These are phyloP conservation scores for Moesziomyces globuligerus DNA, from an alignment of 1,284 basidiomycete genomes.

Conservation along the genomic window DNA sequence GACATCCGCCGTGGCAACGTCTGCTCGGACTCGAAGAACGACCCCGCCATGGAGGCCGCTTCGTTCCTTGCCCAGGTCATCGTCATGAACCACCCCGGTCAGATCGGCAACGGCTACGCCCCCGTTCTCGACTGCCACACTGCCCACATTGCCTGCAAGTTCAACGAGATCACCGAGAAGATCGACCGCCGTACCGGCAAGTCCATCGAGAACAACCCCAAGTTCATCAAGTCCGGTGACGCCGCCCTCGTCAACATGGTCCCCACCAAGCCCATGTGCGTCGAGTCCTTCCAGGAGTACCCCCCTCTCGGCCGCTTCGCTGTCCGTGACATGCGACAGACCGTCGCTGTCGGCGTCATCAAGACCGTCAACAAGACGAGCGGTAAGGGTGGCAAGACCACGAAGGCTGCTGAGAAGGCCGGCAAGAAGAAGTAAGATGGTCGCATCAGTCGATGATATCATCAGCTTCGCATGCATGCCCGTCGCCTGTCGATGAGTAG, in stretches of 20 bases:
- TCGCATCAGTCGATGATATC: background rate
- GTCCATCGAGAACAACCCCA: slow-evolving; percentile 85
- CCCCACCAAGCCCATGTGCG: slow-evolving; percentile 97
- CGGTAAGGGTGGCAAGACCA: slow-evolving; percentile 73
- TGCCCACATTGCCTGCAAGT: slow-evolving; percentile 99
- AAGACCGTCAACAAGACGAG: slow-evolving; percentile 69
- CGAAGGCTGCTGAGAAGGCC: slow-evolving; percentile 95
- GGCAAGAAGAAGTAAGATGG: slow-evolving; percentile 64
- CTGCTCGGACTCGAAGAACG: slow-evolving; percentile 99
- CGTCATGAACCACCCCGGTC: slow-evolving; percentile 99
- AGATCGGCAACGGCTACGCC: slow-evolving; percentile 97
- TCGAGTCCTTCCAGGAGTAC: slow-evolving; percentile 97
- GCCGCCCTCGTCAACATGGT: slow-evolving; percentile 96
- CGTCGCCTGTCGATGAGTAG: too few species aligned
- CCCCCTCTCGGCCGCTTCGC: slow-evolving; percentile 98
- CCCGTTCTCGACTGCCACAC: slow-evolving; percentile 99
- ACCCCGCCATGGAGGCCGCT: slow-evolving; percentile 98
- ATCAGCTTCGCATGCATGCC: background rate
- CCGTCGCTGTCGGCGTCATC: slow-evolving; percentile 89
- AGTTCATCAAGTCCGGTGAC: slow-evolving; percentile 78
- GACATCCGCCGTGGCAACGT: slow-evolving; percentile 99
- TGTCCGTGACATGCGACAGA: slow-evolving; percentile 71
- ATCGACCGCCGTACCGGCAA: slow-evolving; percentile 96
- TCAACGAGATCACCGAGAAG: slow-evolving; percentile 97
- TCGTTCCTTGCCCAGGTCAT: slow-evolving; percentile 99